Conservation (phyloP, 2,329 filamentous ascomycete genomes). For the Sporothrix globosa region DNA sequence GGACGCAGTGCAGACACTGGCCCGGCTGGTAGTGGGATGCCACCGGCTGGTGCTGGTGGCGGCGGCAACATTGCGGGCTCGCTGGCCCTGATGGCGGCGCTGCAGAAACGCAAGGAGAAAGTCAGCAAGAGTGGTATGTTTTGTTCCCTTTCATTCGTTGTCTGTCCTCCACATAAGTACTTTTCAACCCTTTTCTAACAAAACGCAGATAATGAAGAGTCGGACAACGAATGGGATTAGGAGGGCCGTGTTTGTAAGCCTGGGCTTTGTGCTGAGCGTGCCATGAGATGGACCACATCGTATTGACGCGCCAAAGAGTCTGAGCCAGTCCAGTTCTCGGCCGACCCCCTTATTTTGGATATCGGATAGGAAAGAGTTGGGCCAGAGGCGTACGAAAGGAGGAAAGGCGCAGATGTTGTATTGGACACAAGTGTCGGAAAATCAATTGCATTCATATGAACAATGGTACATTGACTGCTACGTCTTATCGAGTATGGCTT, state of each 20-base stretch:
- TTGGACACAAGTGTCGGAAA: neutral
- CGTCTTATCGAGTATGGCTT: neutral
- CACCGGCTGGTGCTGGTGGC: conserved; percentile 73
- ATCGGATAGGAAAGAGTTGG: conserved; percentile 7
- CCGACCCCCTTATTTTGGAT: neutral
- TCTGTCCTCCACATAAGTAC: neutral
- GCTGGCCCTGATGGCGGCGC: conserved; percentile 76
- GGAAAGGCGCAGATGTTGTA: neutral
- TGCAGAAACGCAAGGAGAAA: conserved; percentile 87
- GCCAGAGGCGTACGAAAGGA: neutral
- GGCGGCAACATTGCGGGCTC: conserved; percentile 71
- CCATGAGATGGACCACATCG: conserved; percentile 1
- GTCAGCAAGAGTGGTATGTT: conserved; percentile 89
- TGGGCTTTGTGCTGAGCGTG: neutral
- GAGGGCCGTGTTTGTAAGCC: conserved; percentile 16
- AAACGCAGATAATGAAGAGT: conserved; percentile 33
- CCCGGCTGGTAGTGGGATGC: conserved; percentile 56
- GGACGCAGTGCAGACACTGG: conserved; percentile 49
- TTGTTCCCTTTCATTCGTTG: conserved; percentile 21
- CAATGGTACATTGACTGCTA: neutral
- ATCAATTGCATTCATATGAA: neutral
- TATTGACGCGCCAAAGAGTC: neutral
- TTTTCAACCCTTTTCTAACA: conserved; percentile 31
- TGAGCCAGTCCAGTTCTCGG: neutral
- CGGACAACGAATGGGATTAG: conserved; percentile 36